Base-by-base conservation (phyloP, 495 filamentous ascomycete genomes). In the Geoglossum glabrum region DNA sequence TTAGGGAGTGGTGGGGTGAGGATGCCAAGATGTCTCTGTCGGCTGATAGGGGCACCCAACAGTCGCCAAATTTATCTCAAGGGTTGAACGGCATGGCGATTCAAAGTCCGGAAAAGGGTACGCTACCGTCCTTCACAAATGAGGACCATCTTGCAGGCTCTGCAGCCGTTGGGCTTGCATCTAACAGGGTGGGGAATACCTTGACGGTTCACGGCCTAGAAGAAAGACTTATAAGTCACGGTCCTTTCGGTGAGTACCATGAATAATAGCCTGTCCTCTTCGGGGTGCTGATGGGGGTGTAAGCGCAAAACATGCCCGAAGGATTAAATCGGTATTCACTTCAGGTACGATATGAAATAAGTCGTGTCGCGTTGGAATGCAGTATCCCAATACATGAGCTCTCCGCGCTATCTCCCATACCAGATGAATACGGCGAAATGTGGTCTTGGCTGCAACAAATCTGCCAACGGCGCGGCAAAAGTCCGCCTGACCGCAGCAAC, bases 401-500 rank as follows among this genome's bases (percentile, higher is more conserved):
- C 13, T 25, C 30, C 25, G n/a, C 17, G 8, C 9, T 15, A 11
- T 31, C 17, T 54, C 26, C 26, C 11, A 21, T 21, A 21, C 17
- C n/a, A 45, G 34, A 28, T 59, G 21, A 45, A 8, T 60, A 60
- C 54, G 13, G 8, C 21, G 25, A 34, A 17, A 17, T 60, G 26
- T 60, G 59, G 59, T 4, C 17, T 5, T 45, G 43, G 43, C 28
- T 60, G 7, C 25, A 8, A 9, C 30, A 15, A 19, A 28, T 15
- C 3, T 6, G 10, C 6, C 31, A 57, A 49, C 26, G 21, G n/a
- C 30, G 59, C 7, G 68, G 69, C 31, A 75, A 73, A 56, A 58
- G 49, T 10, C 70, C 74, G 19, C 74, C 74, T 6, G 70, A 70
- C 31, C 66, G 54, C 23, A 67, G 70, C 1, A 52, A 64, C 0